These are phyloP conservation scores for Colletotrichum plurivorum DNA, from an alignment of 2,329 filamentous ascomycete species.

Conservation along the genomic window DNA sequence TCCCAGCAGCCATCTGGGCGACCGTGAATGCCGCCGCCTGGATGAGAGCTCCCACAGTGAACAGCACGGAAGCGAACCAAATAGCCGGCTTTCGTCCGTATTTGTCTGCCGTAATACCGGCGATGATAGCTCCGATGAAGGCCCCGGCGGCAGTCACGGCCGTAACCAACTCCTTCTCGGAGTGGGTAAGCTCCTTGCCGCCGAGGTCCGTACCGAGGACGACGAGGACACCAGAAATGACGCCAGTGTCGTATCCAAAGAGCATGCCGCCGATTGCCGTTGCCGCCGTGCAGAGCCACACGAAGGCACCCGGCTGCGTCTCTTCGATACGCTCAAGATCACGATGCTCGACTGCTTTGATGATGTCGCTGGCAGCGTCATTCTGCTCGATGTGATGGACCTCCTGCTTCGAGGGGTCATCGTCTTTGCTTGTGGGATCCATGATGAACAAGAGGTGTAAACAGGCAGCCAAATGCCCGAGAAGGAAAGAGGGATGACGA, in stretches of 20 bases:
- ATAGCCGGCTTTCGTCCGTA: constrained; percentile 40
- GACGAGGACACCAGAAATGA: constrained; percentile 63
- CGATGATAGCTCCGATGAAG: constrained; percentile 43
- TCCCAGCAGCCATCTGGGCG: constrained; percentile 43
- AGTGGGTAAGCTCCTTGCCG: constrained; percentile 67
- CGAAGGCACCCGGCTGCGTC: constrained; percentile 44
- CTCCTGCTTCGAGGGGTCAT: not conserved
- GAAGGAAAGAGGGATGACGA: not conserved
- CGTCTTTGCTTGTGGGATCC: constrained; percentile 1
- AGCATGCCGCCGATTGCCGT: constrained; percentile 47
- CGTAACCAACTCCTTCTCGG: constrained; percentile 50
- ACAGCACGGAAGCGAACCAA: constrained; percentile 37
- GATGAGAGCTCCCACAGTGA: constrained; percentile 43
- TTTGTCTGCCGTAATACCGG: constrained; percentile 44
- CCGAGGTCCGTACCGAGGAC: constrained; percentile 57
- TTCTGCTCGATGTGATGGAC: constrained; percentile 26
- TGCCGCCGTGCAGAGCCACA: constrained; percentile 47
- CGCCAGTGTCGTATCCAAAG: constrained; percentile 61
- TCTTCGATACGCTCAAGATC: constrained; percentile 43
- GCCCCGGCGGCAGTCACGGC: constrained; percentile 43
- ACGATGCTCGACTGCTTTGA: constrained; percentile 26
- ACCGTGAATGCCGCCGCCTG: constrained; percentile 42
- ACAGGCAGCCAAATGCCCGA: not conserved
- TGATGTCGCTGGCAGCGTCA: constrained; percentile 2
- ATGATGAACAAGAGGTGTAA: not conserved